Evolutionary conservation across 2,329 filamentous ascomycete species (phyloP), one percentile per base, ranked within the genome.

Genomic region (Fusarium foetens): DNA sequence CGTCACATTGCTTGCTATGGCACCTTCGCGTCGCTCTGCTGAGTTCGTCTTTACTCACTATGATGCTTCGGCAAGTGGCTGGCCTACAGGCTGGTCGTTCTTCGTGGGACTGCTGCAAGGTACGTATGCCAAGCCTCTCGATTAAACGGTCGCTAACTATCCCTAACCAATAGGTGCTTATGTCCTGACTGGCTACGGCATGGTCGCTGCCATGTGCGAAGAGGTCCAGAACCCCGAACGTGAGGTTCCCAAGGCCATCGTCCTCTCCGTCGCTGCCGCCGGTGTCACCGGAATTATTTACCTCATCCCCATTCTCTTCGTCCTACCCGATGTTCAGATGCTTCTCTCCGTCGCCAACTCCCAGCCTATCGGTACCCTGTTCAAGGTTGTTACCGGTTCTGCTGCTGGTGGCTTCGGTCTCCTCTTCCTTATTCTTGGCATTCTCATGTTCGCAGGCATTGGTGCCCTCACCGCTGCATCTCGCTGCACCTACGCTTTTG

Each of bases 401-500:
- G 86, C 91, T 3, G 89, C 84, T 9, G 93, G 92, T 29, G 93
- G 93, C 1, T 94, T 95, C 72, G 92, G 91, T 0, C 85, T 95
- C 10, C 85, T 94, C 19, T 92, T 95, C 80, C 83, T 95, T 5
- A 90, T 95, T 72, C 86, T 95, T 29, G 92, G 92, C 3, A 94
- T 95, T 75, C 85, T 92, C 66, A 86, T 95, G 79, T 94, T 95
- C 76, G 92, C 93, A 2, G 93, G 93, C 25, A 90, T 92, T 38
- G 92, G 92, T 11, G 90, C 92, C 3, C 83, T 94, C 25, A 95
- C 93, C 0, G 93, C 93, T 4, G 90, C 93, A 5, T 91, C 89
- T 57, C 87, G 92, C 29, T 93, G 91, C 83, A 93, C 91, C 2
- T 94, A 93, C 76, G 92, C 92, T 17, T 94, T 94, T 79, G 91